Evolutionary conservation across 257 asterid species (phyloP).

Genomic region (Nicotiana tomentosiformis): DNA sequence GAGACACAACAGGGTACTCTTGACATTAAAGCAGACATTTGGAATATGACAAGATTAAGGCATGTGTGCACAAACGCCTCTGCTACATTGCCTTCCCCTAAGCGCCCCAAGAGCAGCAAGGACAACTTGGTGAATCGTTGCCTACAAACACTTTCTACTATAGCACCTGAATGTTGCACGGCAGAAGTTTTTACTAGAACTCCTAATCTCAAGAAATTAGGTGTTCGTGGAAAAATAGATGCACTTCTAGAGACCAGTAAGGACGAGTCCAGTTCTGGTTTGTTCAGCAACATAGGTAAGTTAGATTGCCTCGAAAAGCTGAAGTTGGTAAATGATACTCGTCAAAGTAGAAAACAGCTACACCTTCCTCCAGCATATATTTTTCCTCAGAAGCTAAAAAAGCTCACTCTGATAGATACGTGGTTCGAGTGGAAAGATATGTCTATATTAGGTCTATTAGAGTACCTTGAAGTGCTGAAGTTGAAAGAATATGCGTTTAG

Average conservation of each 20-base stretch:
- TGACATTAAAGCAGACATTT: conserved; percentile 39
- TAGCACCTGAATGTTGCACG: conserved; percentile 46
- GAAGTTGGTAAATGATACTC: conserved; percentile 39
- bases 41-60: conserved; percentile 55
- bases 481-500: conserved; percentile 20
- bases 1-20: conserved; percentile 38
- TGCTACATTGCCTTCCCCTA: conserved; percentile 17
- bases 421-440: conserved; percentile 17
- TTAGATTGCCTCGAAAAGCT: conserved; percentile 34
- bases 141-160: conserved; percentile 40
- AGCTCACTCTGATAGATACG: conserved; percentile 17
- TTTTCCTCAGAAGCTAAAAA: conserved; percentile 13
- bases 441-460: conserved; percentile 14
- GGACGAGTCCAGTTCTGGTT: conserved; percentile 5
- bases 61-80: conserved; percentile 44
- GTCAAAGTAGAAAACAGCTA: not conserved
- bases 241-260: conserved; percentile 24
- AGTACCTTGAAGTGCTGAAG: conserved; percentile 22
- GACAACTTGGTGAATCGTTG: conserved; percentile 13
- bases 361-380: conserved; percentile 13
- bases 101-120: not conserved
- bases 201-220: conserved; percentile 38
- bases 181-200: conserved; percentile 31
- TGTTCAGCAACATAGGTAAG: conserved; percentile 33
- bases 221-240: conserved; percentile 44